Percentiles rank a stretch among this genome's conserved stretches.
phyloP scores from a whole-genome alignment of 352 stramenopile species.

The Phytophthora crassamura region DNA sequence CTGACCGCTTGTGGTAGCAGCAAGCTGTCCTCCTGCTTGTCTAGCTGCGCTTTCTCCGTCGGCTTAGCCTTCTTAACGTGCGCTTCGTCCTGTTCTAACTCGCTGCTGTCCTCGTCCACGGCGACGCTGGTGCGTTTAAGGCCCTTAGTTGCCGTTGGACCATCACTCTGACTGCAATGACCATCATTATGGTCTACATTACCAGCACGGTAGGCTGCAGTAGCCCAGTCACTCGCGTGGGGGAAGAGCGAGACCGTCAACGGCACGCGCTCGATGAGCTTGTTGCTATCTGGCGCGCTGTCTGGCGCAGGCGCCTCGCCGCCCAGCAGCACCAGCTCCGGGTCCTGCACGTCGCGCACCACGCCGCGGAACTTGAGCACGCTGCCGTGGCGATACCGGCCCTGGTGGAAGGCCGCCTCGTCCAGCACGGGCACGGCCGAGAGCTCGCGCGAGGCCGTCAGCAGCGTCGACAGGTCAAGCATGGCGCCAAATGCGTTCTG shows the following conservation, averaged over 20 bases:
- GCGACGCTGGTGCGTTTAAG: slow-evolving; percentile 56
- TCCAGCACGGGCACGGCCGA: slow-evolving; percentile 49
- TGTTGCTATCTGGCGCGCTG: slow-evolving; percentile 1
- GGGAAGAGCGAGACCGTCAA: slow-evolving; percentile 70
- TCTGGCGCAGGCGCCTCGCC: slow-evolving; percentile 4
- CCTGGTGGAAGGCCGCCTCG: slow-evolving; percentile 48
- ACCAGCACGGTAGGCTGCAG: slow-evolving; percentile 32
- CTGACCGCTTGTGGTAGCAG: slow-evolving; percentile 53
- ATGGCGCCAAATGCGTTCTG: slow-evolving; percentile 7
- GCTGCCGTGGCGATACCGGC: slow-evolving; percentile 60
- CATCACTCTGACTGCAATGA: slow-evolving; percentile 16
- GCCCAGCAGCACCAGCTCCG: slow-evolving; percentile 64
- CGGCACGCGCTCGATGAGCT: slow-evolving; percentile 68
- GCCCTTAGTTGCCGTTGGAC: slow-evolving; percentile 32
- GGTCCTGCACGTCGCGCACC: slow-evolving; percentile 76
- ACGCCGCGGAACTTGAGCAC: slow-evolving; percentile 74
- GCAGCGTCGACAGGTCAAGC: slow-evolving; percentile 19
- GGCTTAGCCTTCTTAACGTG: slow-evolving; percentile 57
- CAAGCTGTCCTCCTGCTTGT: slow-evolving; percentile 5
- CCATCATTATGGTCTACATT: slow-evolving; percentile 9
- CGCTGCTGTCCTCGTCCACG: slow-evolving; percentile 4
- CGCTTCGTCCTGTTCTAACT: slow-evolving; percentile 12
- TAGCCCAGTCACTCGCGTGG: slow-evolving; percentile 63
- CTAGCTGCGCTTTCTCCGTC: neutral
- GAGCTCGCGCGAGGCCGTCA: slow-evolving; percentile 16